Evolutionary conservation across 208 protist species (phyloP), one percentile per base, ranked within the genome.

Genomic region (Angomonas deanei): DNA sequence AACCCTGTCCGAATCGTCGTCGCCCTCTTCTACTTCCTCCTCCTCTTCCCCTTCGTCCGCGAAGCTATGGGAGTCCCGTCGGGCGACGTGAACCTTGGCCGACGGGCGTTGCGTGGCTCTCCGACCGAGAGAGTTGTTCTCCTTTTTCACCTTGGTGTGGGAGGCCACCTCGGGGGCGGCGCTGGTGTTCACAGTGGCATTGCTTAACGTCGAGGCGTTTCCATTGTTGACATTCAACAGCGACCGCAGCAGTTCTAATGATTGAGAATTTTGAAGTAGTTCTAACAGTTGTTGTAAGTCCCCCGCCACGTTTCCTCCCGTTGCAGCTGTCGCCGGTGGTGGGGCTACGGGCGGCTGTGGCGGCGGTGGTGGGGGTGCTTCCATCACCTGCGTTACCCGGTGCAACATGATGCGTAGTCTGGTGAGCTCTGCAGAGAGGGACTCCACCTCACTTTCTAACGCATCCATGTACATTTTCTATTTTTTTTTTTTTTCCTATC

Each of bases 341-440:
- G 42, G 42, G 15, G 19, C 42, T n/a, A n/a, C 17, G 42, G 42
- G 42, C 19, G 19, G 42, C 42, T 10, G 15, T 5, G 19, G 42
- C 17, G n/a, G n/a, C 4, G 42, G 42, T 5, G 42, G 42, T 23
- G 53, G 53, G 3, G 53, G 53, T 21, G 53, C 53, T 30, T 81
- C 74, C 75, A 81, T 86, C 6, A 77, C 70, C 30, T 88, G 67
- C 13, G 74, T 83, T 15, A 93, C 64, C 30, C 82, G 76, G 62
- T 88, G 75, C 59, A 96, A 70, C 84, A 96, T 93, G 38, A 91
- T 66, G 8, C 86, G 90, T 11, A 96, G 76, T 13, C 90, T 84
- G 28, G 79, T 91, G 56, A 96, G 79, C 67, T 96, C 86, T 10
- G 78, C 82, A 31, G 75, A 79, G 24, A 96, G 80, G 13, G 80